Base-by-base conservation (phyloP, 1,284 basidiomycete genomes). In the Ceratobasidium sp. region DNA sequence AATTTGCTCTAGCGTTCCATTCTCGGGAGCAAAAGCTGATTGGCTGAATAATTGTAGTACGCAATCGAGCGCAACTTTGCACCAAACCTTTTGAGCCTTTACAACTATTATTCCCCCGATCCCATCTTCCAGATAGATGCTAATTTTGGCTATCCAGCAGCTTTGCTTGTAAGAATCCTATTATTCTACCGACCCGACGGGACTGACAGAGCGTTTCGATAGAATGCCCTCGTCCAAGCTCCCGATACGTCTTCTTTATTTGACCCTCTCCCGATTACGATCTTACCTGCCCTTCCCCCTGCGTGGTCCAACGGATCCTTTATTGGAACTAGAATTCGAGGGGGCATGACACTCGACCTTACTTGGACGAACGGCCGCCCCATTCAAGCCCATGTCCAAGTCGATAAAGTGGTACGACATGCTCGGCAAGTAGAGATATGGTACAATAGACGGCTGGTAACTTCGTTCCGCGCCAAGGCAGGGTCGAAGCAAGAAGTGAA, bases 81-180 rank as follows among this genome's bases (percentile, higher is more conserved):
- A 9, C 71, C 82, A 1, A 92, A 90, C 77, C 79, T 92, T 48
- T 88, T 90, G 77, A 89, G 87, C 77, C 75, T 89, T 46, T 92
- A 90, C 79, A 77, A 84, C 73, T 84, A 86, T 3, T 80, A 78
- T 69, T 83, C 85, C 39, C 73, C 80, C 0, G 79, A 83, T 67
- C 83, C 85, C 1, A 84, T 90, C 30, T 90, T 92, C 84, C 90
- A 92, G 78, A 92, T 92, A 43, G 91, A 92, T 76, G 91, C 89
- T 10, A 92, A 92, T 78, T 80, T 91, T 36, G 90, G 86, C 23
- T 89, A 85, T 76, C 85, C 90, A 6, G 88, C 85, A 34, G 89
- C 88, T 10, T 78, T 92, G 41, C 80, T 92, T 79, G 90, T 91
- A 64, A 50, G 85, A 73, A 12, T n/a, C 48, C 36, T 57, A 65